These are phyloP conservation scores for Astrothelium subdiscretum DNA, from an alignment of 495 filamentous ascomycete species.

Conservation along the genomic window DNA sequence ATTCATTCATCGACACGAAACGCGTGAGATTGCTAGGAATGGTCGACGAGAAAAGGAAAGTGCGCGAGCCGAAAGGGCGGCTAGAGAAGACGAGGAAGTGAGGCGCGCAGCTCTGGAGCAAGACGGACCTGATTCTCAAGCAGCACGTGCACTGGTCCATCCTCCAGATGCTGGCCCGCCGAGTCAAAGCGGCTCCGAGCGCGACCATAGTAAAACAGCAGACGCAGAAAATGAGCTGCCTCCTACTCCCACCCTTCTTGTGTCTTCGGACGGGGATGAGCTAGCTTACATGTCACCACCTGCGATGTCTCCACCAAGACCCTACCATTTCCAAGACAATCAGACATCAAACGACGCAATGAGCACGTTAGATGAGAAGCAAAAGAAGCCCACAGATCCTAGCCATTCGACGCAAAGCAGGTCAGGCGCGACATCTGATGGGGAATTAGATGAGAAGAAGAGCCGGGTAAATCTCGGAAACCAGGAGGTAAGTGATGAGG, in stretches of 20 bases:
- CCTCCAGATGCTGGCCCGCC: background rate
- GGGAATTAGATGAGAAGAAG: background rate
- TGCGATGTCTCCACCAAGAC: background rate
- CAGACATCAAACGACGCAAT: background rate
- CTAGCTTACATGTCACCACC: background rate
- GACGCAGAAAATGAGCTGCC: background rate
- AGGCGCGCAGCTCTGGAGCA: conserved; percentile 2
- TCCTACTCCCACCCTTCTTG: background rate
- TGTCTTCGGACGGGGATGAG: background rate
- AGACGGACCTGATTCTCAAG: background rate
- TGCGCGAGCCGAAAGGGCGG: conserved; percentile 29
- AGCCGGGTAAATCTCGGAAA: background rate
- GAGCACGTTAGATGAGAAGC: conserved; percentile 17
- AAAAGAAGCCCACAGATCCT: background rate
- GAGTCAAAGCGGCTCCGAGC: background rate
- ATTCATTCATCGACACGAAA: conserved; percentile 46
- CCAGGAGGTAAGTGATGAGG: conserved; percentile 9
- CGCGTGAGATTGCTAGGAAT: conserved; percentile 45
- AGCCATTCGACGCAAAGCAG: background rate
- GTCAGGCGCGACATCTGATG: conserved; percentile 5
- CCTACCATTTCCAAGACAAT: background rate
- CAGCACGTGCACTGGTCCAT: background rate
- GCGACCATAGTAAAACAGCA: background rate
- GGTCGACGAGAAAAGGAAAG: conserved; percentile 40
- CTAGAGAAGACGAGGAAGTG: conserved; percentile 14